Evolutionary conservation across 2,329 filamentous ascomycete genomes (phyloP).

Genomic region (Scedosporium boydii): DNA sequence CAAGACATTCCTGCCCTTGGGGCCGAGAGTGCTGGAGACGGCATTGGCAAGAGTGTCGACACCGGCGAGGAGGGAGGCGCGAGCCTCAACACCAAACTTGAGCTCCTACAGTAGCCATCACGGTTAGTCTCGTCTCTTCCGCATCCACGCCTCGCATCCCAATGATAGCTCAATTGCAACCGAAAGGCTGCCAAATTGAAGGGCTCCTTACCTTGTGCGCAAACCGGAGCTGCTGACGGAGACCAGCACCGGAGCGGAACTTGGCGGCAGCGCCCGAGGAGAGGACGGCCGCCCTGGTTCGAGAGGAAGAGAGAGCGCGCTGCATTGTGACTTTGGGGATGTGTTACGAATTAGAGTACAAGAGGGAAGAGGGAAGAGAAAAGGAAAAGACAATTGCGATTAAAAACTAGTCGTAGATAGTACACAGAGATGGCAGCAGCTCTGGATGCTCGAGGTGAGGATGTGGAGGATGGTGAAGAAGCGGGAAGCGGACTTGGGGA

Average conservation of each 20-base stretch:
- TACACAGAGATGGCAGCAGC: constrained; percentile 4
- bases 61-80: constrained; percentile 81
- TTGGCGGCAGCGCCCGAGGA: constrained; percentile 53
- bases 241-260: constrained; percentile 53
- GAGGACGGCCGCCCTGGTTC: constrained; percentile 70
- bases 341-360: constrained; percentile 18
- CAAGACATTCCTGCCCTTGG: constrained; percentile 96
- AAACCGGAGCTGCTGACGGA: constrained; percentile 87
- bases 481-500: neutral
- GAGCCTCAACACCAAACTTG: constrained; percentile 94
- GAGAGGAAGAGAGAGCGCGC: constrained; percentile 74
- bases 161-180: too few species aligned
- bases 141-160: neutral
- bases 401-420: constrained; percentile 1
- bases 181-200: too few species aligned
- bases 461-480: neutral
- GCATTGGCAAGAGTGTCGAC: constrained; percentile 95
- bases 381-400: constrained; percentile 10
- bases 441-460: constrained; percentile 1
- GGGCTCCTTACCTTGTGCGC: constrained; percentile 74
- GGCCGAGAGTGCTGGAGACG: constrained; percentile 90
- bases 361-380: constrained; percentile 19
- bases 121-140: neutral
- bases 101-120: constrained; percentile 56
- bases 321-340: constrained; percentile 60